A percentile compares a stretch with the other conserved stretches of the same genome.
Conservation (phyloP, 768 basidiomycete genomes). For the Amanita inopinata region DNA sequence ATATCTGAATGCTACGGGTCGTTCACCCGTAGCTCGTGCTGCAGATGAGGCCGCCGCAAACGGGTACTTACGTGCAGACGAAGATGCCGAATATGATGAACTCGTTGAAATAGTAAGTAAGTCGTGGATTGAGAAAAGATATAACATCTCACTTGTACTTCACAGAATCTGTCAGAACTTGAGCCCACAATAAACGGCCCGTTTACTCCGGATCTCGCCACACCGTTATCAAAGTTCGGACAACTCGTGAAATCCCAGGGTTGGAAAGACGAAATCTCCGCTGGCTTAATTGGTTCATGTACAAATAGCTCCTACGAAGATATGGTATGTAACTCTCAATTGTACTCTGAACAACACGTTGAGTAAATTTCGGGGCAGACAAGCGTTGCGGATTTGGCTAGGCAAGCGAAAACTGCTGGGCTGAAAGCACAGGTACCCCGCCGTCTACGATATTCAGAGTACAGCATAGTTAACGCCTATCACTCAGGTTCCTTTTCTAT, state of each 20-base stretch:
- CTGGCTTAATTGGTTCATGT: slow-evolving; percentile 93
- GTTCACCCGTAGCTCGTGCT: slow-evolving; percentile 74
- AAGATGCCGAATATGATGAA: slow-evolving; percentile 89
- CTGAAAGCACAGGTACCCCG: slow-evolving; percentile 63
- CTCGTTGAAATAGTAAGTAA: slow-evolving; percentile 74
- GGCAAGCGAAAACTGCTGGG: slow-evolving; percentile 80
- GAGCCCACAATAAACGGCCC: slow-evolving; percentile 95
- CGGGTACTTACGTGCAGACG: slow-evolving; percentile 78
- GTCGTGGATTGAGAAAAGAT: slow-evolving; percentile 16
- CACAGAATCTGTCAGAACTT: slow-evolving; percentile 75
- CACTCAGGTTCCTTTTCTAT: slow-evolving; percentile 67
- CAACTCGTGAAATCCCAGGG: slow-evolving; percentile 71
- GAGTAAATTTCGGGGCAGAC: slow-evolving; percentile 42
- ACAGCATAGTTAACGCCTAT: too few relatives aligned
- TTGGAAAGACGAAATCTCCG: slow-evolving; percentile 91
- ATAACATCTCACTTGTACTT: slow-evolving; percentile 6
- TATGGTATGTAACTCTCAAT: slow-evolving; percentile 43
- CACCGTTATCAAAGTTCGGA: slow-evolving; percentile 85
- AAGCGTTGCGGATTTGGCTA: slow-evolving; percentile 82
- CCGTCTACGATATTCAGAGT: too few relatives aligned
- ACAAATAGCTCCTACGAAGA: slow-evolving; percentile 98
- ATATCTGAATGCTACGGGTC: slow-evolving; percentile 86
- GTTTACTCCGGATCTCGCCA: slow-evolving; percentile 94
- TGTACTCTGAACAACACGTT: slow-evolving; percentile 1
- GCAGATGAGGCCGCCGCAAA: slow-evolving; percentile 74